These are phyloP conservation scores for Euphrasia arctica DNA, from an alignment of 305 asterid species.

Conservation along the genomic window DNA sequence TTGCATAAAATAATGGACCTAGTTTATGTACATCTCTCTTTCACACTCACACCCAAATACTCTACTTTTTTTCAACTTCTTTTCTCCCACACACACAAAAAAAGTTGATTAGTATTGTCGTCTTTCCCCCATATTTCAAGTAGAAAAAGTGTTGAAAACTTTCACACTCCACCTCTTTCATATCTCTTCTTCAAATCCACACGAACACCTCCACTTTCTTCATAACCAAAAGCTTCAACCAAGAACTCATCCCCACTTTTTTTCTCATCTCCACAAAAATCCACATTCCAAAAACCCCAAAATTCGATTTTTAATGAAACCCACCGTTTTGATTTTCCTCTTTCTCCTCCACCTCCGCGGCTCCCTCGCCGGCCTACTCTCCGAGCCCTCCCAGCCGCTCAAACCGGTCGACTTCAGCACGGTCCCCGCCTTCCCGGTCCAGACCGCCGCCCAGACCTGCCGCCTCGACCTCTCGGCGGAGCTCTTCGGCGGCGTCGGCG, in stretches of 20 bases:
- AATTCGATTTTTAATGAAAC: conserved; percentile 24
- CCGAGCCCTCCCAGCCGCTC: conserved; percentile 73
- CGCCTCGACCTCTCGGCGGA: conserved; percentile 74
- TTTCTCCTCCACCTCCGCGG: conserved; percentile 23
- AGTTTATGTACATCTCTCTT: not conserved
- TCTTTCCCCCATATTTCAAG: conserved; percentile 25
- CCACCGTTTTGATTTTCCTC: conserved; percentile 19
- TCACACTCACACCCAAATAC: not conserved
- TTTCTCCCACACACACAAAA: not conserved
- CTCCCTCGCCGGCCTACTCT: conserved; percentile 48
- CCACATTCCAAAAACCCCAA: conserved; percentile 2
- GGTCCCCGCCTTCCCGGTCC: conserved; percentile 84
- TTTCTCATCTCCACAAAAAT: not conserved
- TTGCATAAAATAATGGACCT: not conserved
- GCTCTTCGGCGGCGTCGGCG: conserved; percentile 86
- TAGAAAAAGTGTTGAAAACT: conserved; percentile 32
- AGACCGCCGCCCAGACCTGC: conserved; percentile 58
- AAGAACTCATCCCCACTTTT: not conserved
- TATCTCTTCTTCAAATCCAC: conserved; percentile 34
- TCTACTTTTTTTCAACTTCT: not conserved
- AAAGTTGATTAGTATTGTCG: not conserved
- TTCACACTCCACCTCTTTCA: conserved; percentile 24
- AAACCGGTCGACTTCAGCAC: conserved; percentile 71
- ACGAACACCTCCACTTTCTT: conserved; percentile 21
- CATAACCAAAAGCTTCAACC: conserved; percentile 13